Base-by-base conservation (phyloP, 192 early-diverging fungal species). In the Entomortierella lignicola region DNA sequence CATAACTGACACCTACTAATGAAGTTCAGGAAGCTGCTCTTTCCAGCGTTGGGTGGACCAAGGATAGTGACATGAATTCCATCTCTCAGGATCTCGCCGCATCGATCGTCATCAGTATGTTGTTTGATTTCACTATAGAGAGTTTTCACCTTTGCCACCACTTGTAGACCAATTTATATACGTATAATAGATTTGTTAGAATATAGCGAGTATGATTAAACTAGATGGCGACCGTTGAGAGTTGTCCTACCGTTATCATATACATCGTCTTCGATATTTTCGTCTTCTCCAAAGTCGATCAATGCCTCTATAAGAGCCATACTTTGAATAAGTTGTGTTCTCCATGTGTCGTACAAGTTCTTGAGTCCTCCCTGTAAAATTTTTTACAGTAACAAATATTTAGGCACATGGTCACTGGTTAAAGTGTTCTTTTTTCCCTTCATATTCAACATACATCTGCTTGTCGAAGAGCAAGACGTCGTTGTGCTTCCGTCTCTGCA, bases 281-380 rank as follows among this genome's bases (percentile, higher is more conserved):
- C 93, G 53, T 94, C 92, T 65, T 93, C 93, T 50, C 90, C 86
- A 83, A 94, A 94, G 42, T 94, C 93, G 25, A 94, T 92, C 2
- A 87, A 64, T 15, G 93, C 92, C 55, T 94, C 93, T 11, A 88
- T 75, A 1, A 85, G 70, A 1, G 90, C 92, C 82, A 90, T 88
- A 23, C 82, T 67, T 17, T 82, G 48, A 29, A 94, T 85, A 7
- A 93, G 56, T 56, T 84, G 60, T 25, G 64, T 64, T 23, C 93
- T 72, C 93, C 93, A 94, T 0, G 15, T 20, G 25, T 92, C 90
- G 68, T 90, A 94, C 48, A 89, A 51, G 30, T 75, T 77, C 61
- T 82, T 72, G 29, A 94, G 77, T 52, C 88, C 88, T 47, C 92
- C 93, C 63, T 87, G 68, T 4, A 17, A 17, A n/a, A n/a, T n/a